A percentile compares a stretch with the other conserved stretches of the same genome.
phyloP scores from a whole-genome alignment of 148 eudicot species.

The Rhododendron henanense region DNA sequence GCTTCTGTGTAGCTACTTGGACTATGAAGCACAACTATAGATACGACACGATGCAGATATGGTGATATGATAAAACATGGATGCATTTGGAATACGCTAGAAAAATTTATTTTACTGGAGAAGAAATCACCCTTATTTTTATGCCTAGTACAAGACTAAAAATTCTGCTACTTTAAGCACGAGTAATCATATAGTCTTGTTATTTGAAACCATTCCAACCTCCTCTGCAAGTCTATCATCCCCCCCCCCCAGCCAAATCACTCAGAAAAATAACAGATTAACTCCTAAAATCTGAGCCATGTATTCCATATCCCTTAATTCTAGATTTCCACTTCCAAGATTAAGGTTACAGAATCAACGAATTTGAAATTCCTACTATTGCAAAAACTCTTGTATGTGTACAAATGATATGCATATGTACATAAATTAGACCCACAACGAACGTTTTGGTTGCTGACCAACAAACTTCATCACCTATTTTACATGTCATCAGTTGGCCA shows the following conservation, averaged over 20 bases:
- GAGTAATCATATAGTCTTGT: no score
- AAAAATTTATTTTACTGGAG: no score
- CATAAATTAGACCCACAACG: no score
- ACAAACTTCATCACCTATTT: not conserved
- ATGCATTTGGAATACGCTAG: no score
- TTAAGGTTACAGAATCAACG: not conserved
- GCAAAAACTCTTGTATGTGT: not conserved
- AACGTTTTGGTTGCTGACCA: not conserved
- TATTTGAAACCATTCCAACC: not conserved
- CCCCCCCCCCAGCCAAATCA: not conserved
- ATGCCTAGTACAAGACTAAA: no score
- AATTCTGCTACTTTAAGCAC: no score
- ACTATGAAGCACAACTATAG: not conserved
- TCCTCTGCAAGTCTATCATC: not conserved
- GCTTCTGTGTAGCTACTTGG: not conserved
- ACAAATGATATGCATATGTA: not conserved
- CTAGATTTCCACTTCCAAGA: no score
- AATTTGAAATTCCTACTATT: not conserved
- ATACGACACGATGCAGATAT: not conserved
- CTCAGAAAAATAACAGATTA: not conserved
- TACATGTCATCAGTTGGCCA: no score
- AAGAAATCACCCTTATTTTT: no score
- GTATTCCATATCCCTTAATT: not conserved
- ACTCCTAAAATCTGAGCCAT: not conserved
- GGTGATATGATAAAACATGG: not conserved